phyloP scores from a whole-genome alignment of 768 basidiomycete species.

The Suillus decipiens region DNA sequence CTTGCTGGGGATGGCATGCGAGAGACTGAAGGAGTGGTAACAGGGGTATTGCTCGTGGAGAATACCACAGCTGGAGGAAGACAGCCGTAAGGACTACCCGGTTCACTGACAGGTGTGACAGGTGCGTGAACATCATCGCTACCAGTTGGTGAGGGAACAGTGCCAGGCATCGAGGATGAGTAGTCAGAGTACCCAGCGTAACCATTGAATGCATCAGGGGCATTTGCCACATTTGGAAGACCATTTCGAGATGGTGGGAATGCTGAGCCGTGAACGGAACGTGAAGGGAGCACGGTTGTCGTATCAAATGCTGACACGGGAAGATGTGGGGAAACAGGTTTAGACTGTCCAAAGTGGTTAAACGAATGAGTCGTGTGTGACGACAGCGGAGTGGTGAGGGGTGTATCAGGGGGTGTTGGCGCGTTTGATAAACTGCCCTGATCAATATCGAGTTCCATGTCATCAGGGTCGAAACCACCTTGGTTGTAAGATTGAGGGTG shows the following conservation, averaged over 20 bases:
- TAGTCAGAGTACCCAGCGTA: slow-evolving; percentile 72
- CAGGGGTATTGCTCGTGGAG: slow-evolving; percentile 47
- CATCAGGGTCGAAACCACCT: slow-evolving; percentile 66
- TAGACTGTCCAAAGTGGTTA: slow-evolving; percentile 32
- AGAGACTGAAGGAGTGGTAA: slow-evolving; percentile 49
- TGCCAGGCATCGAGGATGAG: slow-evolving; percentile 61
- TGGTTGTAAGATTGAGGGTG: slow-evolving; percentile 34
- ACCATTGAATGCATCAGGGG: slow-evolving; percentile 62
- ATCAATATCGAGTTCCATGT: slow-evolving; percentile 79
- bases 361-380: slow-evolving; percentile 35
- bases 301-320: slow-evolving; percentile 55
- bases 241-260: slow-evolving; percentile 32
- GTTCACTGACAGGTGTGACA: slow-evolving; percentile 32
- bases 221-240: slow-evolving; percentile 31
- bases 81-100: slow-evolving; percentile 42
- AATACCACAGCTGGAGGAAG: slow-evolving; percentile 70
- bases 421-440: slow-evolving; percentile 48
- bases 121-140: slow-evolving; percentile 29
- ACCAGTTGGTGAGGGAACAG: slow-evolving; percentile 37
- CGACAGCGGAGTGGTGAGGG: slow-evolving; percentile 43
- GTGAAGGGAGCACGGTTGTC: slow-evolving; percentile 53
- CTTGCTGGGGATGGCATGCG: slow-evolving; percentile 38
- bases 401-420: slow-evolving; percentile 44
- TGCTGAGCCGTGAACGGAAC: slow-evolving; percentile 35
- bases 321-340: slow-evolving; percentile 28